Base-by-base conservation (phyloP, 1,284 basidiomycete species). In the Porphyrellus sp. region DNA sequence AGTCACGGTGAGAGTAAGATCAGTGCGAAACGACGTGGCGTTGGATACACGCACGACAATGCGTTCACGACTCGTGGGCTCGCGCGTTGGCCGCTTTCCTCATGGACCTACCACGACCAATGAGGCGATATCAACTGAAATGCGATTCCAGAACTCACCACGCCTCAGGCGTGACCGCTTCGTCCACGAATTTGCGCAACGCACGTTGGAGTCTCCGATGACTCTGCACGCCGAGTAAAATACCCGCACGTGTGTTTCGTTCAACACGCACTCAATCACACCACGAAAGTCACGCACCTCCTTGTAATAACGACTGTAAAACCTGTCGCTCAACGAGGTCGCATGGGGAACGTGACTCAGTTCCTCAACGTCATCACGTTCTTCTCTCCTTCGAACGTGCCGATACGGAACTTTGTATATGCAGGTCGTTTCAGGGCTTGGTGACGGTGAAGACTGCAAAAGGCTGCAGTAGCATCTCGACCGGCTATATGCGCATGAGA, bases 401-500 rank as follows among this genome's bases (percentile, higher is more conserved):
- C 90, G 48, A 92, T 82, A 56, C 82, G 80, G 8, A 91, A 76
- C 23, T 87, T 81, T 43, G 75, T 68, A 64, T 91, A 92, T 66
- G 88, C 84, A 8, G 86, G 86, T 58, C 83, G 83, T 59, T 78
- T 73, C 46, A 95, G 80, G 15, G 94, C 80, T 61, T 93, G 91
- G 54, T 83, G 79, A 31, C 89, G 77, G 68, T 95, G 92, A 40
- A 95, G 79, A 41, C 86, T 83, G 63, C 86, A 94, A 75, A 94
- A 94, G 4, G 80, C 82, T 49, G 92, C 88, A 1, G 92, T 93
- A 5, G 89, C 90, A 66, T 95, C 91, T 67, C 89, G 78, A 5
- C 89, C 90, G 53, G 86, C 87, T 85, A 20, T 38, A 42, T 48
- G 37, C 25, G 45, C 18, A 23, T 18, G 12, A 16, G 24, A 37